Evolutionary conservation across 768 basidiomycete genomes (phyloP), one percentile per base, ranked within the genome.

Genomic region (Pleurotus sapidus): DNA sequence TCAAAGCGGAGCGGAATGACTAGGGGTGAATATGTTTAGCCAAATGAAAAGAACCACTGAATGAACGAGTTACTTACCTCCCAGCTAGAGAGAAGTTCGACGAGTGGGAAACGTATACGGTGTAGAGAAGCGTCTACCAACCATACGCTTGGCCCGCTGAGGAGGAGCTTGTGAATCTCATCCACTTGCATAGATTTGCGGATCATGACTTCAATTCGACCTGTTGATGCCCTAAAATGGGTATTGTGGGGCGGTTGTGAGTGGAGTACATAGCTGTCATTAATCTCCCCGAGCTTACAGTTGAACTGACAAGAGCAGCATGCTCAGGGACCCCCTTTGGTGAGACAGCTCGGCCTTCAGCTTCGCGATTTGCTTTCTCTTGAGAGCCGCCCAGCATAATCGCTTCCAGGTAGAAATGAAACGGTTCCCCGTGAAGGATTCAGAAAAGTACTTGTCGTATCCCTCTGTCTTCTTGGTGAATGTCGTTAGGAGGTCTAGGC

Each of bases 381-480:
- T 54, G 11, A 54, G 23, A 2, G 51, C 51, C 6, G 39, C 51
- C 51, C 51, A 54, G 39, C 51, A 54, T 11, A 54, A 39, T n/a
- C 51, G 37, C 39, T 54, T 54, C 51, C 51, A 54, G 9, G 17
- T 20, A 24, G 51, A 37, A n/a, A 54, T 11, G 24, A 54, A 15
- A 5, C 38, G 37, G n/a, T 54, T 54, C 24, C 34, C 39, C 18
- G 51, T 24, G 11, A 18, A n/a, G 42, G 18, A 39, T 24, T 38
- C 39, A 6, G 37, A 39, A 7, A 54, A 18, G 17, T 54, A 54
- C 5, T 20, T 15, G 34, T 54, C 37, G 20, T 54, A 54, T 15
- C 39, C 24, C 27, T 54, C 37, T 5, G 25, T 38, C n/a, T 30
- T 39, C 20, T 15, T 23, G 20, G 39, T 39, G 18, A 54, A 54